phyloP scores from a whole-genome alignment of 2,329 filamentous ascomycete species.

The Penicillium brasilianum region DNA sequence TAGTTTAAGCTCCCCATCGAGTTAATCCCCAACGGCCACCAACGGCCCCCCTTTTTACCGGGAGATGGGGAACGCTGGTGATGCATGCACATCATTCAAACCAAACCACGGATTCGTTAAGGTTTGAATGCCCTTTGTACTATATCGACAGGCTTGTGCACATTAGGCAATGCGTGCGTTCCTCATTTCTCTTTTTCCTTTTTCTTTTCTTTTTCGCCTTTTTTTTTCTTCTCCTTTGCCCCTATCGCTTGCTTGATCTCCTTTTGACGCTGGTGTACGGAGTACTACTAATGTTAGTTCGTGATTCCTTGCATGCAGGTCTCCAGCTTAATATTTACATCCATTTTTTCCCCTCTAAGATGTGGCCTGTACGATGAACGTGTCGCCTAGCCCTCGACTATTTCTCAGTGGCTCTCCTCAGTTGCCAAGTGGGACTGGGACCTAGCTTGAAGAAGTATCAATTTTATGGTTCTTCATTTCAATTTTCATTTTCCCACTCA shows the following conservation, averaged over 20 bases:
- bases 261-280: background rate
- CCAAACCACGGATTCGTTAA: conserved; percentile 11
- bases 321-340: background rate
- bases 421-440: background rate
- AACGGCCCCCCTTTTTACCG: conserved; percentile 25
- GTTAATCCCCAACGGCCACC: conserved; percentile 28
- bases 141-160: conserved; percentile 4
- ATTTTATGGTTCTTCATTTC: conserved; percentile 1
- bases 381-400: background rate
- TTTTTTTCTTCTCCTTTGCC: background rate
- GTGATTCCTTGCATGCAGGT: background rate
- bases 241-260: background rate
- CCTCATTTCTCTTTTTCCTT: background rate
- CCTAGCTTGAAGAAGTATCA: background rate
- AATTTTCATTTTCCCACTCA: conserved; percentile 6
- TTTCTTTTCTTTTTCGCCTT: background rate
- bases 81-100: conserved; percentile 31
- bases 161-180: background rate
- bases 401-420: background rate
- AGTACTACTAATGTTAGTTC: background rate
- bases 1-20: background rate
- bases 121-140: conserved; percentile 9
- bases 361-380: background rate
- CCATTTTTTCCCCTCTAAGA: background rate
- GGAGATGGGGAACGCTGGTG: conserved; percentile 22